A percentile compares a stretch with the other conserved stretches of the same genome.
Evolutionary conservation across 2,329 filamentous ascomycete genomes (phyloP).

Genomic region (Aspergillus versicolor): DNA sequence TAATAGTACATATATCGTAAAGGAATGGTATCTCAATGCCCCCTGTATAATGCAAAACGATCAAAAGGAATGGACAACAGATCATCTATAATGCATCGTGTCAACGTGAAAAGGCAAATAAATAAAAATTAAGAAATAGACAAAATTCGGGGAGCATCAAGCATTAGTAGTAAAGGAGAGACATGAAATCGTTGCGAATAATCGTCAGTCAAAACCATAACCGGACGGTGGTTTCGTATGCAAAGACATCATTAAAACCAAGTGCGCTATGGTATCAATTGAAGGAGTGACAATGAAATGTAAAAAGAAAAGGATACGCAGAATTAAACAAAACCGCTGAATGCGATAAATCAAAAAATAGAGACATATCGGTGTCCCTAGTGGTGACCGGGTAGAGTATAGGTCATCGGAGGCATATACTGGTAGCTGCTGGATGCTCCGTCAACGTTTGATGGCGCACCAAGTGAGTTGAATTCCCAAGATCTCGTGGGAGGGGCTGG

Average conservation of each 20-base stretch:
- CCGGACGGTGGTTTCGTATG: conserved; percentile 23
- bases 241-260: conserved; percentile 22
- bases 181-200: conserved; percentile 32
- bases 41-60: conserved; percentile 27
- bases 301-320: conserved; percentile 12
- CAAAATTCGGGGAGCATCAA: conserved; percentile 28
- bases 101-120: conserved; percentile 19
- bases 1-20: conserved; percentile 36
- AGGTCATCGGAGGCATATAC: conserved; percentile 35
- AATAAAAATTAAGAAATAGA: background rate
- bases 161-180: conserved; percentile 35
- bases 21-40: conserved; percentile 37
- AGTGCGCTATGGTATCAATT: conserved; percentile 24
- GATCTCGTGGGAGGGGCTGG: conserved; percentile 26
- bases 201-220: conserved; percentile 19
- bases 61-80: conserved; percentile 34
- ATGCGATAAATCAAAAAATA: conserved; percentile 14
- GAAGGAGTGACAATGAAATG: conserved; percentile 30
- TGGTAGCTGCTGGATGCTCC: conserved; percentile 30
- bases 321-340: conserved; percentile 12
- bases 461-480: conserved; percentile 40
- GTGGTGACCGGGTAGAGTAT: conserved; percentile 30
- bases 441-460: conserved; percentile 27
- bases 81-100: conserved; percentile 33
- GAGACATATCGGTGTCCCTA: conserved; percentile 21